phyloP scores from a whole-genome alignment of 1,284 basidiomycete species.

The Cryptococcus jaspeensis region DNA sequence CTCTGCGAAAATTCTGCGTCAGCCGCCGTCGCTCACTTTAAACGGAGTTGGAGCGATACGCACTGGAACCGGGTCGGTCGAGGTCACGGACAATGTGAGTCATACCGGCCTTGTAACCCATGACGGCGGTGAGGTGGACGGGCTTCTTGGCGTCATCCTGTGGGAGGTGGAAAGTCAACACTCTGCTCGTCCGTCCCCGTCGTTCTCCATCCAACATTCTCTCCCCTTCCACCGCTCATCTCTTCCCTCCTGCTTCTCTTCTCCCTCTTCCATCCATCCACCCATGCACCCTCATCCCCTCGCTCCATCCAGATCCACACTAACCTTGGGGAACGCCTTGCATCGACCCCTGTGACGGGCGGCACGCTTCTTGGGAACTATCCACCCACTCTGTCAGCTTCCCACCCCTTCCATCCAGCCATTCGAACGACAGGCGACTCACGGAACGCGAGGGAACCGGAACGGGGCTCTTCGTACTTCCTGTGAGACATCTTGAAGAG shows the following conservation, averaged over 20 bases:
- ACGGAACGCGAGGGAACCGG: conserved; percentile 72
- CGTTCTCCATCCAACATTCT: conserved; percentile 1
- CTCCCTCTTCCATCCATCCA: background rate
- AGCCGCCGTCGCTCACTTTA: background rate
- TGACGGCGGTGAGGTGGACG: conserved; percentile 94
- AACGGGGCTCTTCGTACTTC: conserved; percentile 92
- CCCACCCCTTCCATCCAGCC: background rate
- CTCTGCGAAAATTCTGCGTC: conserved; percentile 58
- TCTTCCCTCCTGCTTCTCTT: conserved; percentile 2
- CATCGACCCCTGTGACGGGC: conserved; percentile 96
- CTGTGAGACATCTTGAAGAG: conserved; percentile 46
- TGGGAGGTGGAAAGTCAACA: conserved; percentile 7
- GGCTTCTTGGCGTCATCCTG: conserved; percentile 99
- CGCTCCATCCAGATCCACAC: conserved; percentile 13
- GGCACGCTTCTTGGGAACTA: conserved; percentile 84
- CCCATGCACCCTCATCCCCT: background rate
- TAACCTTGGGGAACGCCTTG: conserved; percentile 94
- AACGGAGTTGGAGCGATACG: conserved; percentile 42
- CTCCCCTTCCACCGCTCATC: background rate
- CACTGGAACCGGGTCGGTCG: conserved; percentile 96
- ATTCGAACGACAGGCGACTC: conserved; percentile 1
- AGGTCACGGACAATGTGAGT: conserved; percentile 99
- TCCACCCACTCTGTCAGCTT: conserved; percentile 16
- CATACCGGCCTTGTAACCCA: conserved; percentile 99
- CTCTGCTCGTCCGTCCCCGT: background rate